Evolutionary conservation across 1,139 yeast species (phyloP).

Genomic region (Kurtzmaniella natalensis): DNA sequence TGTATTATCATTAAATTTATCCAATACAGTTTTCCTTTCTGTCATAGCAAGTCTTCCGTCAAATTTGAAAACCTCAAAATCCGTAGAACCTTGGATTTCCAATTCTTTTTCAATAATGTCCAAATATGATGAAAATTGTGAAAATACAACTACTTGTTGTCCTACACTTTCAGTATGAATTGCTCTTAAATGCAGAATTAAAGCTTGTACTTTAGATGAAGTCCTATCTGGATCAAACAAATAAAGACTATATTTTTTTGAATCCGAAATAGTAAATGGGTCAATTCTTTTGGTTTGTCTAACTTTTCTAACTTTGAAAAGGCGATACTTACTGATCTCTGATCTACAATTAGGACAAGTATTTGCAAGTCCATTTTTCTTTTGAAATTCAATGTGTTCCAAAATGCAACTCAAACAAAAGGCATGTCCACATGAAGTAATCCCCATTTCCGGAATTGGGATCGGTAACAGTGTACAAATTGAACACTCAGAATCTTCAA

Average conservation of each 20-base stretch:
- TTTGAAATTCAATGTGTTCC: slow-evolving; percentile 59
- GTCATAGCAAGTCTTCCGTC: slow-evolving; percentile 76
- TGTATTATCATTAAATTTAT: slow-evolving; percentile 5
- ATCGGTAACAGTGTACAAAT: slow-evolving; percentile 74
- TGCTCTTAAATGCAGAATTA: slow-evolving; percentile 53
- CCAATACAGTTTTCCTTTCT: slow-evolving; percentile 59
- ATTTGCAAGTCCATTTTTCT: slow-evolving; percentile 19
- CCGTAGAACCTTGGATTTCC: slow-evolving; percentile 32
- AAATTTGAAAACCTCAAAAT: slow-evolving; percentile 56
- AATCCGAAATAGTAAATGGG: slow-evolving; percentile 28
- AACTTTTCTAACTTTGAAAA: slow-evolving; percentile 35
- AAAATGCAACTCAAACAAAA: slow-evolving; percentile 73
- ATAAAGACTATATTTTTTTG: slow-evolving; percentile 29
- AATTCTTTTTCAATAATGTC: slow-evolving; percentile 69
- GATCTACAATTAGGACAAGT: slow-evolving; percentile 62
- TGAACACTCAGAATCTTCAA: slow-evolving; percentile 71
- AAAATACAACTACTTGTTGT: slow-evolving; percentile 81
- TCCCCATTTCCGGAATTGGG: slow-evolving; percentile 47
- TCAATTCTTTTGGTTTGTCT: slow-evolving; percentile 27
- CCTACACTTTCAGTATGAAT: slow-evolving; percentile 53
- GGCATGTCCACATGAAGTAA: slow-evolving; percentile 79
- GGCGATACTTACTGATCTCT: slow-evolving; percentile 36
- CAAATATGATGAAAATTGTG: slow-evolving; percentile 83
- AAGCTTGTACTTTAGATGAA: slow-evolving; percentile 74
- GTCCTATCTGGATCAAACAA: slow-evolving; percentile 47